Evolutionary conservation across 108 stramenopile species (phyloP), one percentile per base, ranked within the genome.

Genomic region (Fragilariopsis cylindrus): DNA sequence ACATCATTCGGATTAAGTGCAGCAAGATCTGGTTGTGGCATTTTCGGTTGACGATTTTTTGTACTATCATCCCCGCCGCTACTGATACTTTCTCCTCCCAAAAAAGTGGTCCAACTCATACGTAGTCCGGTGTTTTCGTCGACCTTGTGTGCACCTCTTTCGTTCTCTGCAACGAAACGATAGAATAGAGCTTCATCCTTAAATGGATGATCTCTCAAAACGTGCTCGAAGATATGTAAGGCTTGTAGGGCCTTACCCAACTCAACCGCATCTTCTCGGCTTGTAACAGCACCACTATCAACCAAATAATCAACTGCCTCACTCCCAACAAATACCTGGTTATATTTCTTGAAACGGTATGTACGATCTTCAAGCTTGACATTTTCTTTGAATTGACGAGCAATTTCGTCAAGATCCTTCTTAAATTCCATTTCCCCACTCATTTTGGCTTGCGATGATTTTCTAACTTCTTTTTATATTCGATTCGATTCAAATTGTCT

Each of bases 281-380:
- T 77, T 16, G 43, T n/a, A 3, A 79, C 87, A n/a, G 74, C 47
- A 7, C 82, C 79, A 41, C 74, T 67, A 7, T 66, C 12, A 4
- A 92, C 69, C 44, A 92, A 56, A 55, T 75, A 92, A 67, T 85
- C 84, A 43, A 92, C 88, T 16, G 86, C 88, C 47, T 89, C 87
- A 18, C 72, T 65, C 0, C 84, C 88, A 11, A 90, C 76, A 57
- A 92, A 92, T 42, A 84, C 85, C 42, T 81, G 44, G 30, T 78
- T 76, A 77, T 89, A 90, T 2, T 78, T 79, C 58, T 80, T 81
- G 12, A 84, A 39, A 39, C 66, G 78, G 44, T 84, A 84, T 19
- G 44, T 81, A 39, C 82, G 84, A 68, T 83, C 74, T 54, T 71
- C 54, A 15, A 85, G 50, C 18, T 73, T 39, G 40, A 88, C 62